Evolutionary conservation across 2,329 filamentous ascomycete genomes (phyloP).

Genomic region (Neopestalotiopsis sp.): DNA sequence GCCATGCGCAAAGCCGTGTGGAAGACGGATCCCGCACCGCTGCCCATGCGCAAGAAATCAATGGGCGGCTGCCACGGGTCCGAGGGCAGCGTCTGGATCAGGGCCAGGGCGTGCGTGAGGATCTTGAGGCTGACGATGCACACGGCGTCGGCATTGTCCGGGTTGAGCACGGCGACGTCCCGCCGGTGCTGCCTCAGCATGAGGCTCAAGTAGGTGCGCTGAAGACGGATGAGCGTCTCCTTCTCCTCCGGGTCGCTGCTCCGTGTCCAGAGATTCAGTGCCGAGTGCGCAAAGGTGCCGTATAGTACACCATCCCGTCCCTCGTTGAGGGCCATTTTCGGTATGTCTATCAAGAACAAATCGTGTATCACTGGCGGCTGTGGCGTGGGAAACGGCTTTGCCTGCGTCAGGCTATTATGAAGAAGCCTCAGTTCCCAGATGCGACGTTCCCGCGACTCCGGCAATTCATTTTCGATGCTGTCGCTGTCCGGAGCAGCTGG

Average conservation of each 20-base stretch:
- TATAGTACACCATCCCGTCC: constrained; percentile 40
- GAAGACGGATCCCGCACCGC: constrained; percentile 41
- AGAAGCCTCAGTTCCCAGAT: constrained; percentile 43
- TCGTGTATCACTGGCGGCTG: constrained; percentile 26
- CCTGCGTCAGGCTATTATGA: constrained; percentile 41
- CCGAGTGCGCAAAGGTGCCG: constrained; percentile 41
- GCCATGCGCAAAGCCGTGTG: constrained; percentile 32
- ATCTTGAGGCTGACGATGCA: constrained; percentile 42
- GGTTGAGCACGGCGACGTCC: constrained; percentile 38
- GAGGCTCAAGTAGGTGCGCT: constrained; percentile 43
- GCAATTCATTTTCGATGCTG: constrained; percentile 36
- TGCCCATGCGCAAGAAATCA: constrained; percentile 43
- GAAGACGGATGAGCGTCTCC: constrained; percentile 37
- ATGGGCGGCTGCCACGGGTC: constrained; percentile 44
- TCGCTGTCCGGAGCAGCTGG: background rate
- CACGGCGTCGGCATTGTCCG: constrained; percentile 39
- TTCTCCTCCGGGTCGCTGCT: constrained; percentile 32
- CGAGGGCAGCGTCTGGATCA: constrained; percentile 42
- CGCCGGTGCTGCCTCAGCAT: constrained; percentile 42
- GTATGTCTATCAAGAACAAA: constrained; percentile 40
- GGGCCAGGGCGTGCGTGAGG: constrained; percentile 42
- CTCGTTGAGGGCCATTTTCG: constrained; percentile 38
- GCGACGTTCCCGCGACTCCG: constrained; percentile 42
- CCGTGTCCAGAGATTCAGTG: constrained; percentile 41
- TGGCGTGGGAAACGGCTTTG: constrained; percentile 32